Conservation (phyloP, 371 early-diverging fungal species). For the Mucor irregularis region DNA sequence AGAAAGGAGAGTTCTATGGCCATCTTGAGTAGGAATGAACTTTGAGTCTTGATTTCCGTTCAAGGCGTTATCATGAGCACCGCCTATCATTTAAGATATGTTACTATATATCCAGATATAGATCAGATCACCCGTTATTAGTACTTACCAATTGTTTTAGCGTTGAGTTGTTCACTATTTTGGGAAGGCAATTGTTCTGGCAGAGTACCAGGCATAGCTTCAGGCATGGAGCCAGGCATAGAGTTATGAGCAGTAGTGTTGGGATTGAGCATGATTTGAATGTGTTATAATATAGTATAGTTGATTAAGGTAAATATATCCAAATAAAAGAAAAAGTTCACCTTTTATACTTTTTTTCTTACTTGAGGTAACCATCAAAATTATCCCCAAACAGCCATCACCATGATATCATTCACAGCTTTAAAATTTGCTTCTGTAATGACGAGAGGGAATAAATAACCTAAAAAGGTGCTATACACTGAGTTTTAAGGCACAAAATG, state of each 20-base stretch:
- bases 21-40: background rate
- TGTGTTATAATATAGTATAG: background rate
- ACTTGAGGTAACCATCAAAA: background rate
- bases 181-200: conserved; percentile 6
- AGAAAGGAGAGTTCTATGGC: background rate
- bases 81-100: background rate
- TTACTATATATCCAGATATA: too few relatives aligned
- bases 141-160: background rate
- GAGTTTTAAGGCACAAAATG: too few relatives aligned
- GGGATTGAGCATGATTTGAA: background rate
- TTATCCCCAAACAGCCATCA: background rate
- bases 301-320: background rate
- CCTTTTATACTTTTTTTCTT: background rate
- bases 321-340: background rate
- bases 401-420: conserved; percentile 12
- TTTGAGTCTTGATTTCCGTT: too few relatives aligned
- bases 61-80: background rate
- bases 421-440: background rate
- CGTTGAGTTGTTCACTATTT: background rate
- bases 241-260: background rate
- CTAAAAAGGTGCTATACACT: too few relatives aligned
- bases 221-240: conserved; percentile 10
- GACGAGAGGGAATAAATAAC: background rate
- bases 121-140: too few relatives aligned
- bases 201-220: background rate